Evolutionary conservation across 2,329 filamentous ascomycete genomes (phyloP), one percentile per base, ranked within the genome.

Genomic region (Curvularia verruculosa): DNA sequence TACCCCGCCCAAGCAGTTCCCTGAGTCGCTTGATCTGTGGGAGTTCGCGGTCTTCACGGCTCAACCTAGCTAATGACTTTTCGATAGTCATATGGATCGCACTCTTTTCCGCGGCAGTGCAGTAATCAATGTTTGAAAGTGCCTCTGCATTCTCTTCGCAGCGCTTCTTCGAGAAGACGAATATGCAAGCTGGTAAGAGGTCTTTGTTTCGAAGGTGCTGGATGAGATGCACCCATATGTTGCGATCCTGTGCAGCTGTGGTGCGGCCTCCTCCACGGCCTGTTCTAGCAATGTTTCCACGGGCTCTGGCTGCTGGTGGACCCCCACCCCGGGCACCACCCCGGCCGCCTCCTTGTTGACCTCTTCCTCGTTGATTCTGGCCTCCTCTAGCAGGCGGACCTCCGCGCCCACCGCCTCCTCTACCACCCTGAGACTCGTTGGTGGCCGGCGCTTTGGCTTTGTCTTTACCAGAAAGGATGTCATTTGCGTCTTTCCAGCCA

Each of bases 131-230:
- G 71, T 97, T 98, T 60, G 91, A 94, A 21, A 99, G 82, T 0
- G 95, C 94, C 73, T 97, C 92, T 0, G 95, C 95, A 74, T 98
- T 99, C 73, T 98, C 92, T 76, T 99, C 95, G 69, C 95, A 98
- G 50, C 95, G 84, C 77, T 95, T 96, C 80, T 98, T 99, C 2
- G 95, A 99, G 77, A 99, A 99, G 54, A 99, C 94, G 72, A 99
- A 99, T 65, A 99, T 96, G 75, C 94, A 98, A 8, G 90, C 92
- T 0, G 95, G 95, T 3, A 99, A 84, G 3, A 99, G 83, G 47
- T 87, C 91, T 50, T 92, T 87, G 75, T 96, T 96, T 68, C 88
- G 91, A 52, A 99, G 82, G 76, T 91, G 92, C 70, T 96, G 91
- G 2, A 99, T 92, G 37, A 99, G 84, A 71, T 97, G 91, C 34